Conservation (phyloP, 495 filamentous ascomycete genomes). For the Hypoxylon rickii region DNA sequence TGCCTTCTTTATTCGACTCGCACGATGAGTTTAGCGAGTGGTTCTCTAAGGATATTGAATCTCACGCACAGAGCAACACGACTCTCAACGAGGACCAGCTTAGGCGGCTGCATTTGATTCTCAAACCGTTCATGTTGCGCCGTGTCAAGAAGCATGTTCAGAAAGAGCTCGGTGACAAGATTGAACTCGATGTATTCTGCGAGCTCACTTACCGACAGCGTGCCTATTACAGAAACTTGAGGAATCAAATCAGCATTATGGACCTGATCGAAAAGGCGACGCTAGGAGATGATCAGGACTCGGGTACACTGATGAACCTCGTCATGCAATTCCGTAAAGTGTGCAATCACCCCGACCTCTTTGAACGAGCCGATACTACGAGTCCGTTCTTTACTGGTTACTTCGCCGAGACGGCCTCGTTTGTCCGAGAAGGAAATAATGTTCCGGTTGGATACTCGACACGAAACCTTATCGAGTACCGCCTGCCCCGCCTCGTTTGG, state of each 20-base stretch:
- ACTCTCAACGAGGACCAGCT: constrained; percentile 98
- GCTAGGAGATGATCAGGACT: constrained; percentile 90
- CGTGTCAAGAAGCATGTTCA: constrained; percentile 99
- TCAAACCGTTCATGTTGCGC: constrained; percentile 99
- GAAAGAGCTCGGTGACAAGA: constrained; percentile 98
- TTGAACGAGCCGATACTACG: constrained; percentile 88
- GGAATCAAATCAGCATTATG: constrained; percentile 98
- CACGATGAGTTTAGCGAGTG: constrained; percentile 99
- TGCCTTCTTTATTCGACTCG: constrained; percentile 97
- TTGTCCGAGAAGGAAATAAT: constrained; percentile 82
- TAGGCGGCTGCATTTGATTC: constrained; percentile 94
- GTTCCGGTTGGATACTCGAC: constrained; percentile 86
- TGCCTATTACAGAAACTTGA: constrained; percentile 86
- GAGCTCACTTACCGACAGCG: constrained; percentile 96
- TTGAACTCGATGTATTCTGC: constrained; percentile 94
- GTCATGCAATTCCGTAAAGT: constrained; percentile 99
- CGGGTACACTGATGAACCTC: constrained; percentile 95
- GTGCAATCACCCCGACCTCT: constrained; percentile 97
- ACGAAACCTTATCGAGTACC: constrained; percentile 82
- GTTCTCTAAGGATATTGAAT: constrained; percentile 99
- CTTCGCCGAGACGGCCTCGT: constrained; percentile 93
- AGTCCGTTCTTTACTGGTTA: constrained; percentile 81
- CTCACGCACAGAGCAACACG: constrained; percentile 96
- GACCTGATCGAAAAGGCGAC: constrained; percentile 98
- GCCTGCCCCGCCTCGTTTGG: constrained; percentile 78